A percentile compares a stretch with the other conserved stretches of the same genome.
phyloP scores from a whole-genome alignment of 805 yeast species.

The Yarrowia porcina region DNA sequence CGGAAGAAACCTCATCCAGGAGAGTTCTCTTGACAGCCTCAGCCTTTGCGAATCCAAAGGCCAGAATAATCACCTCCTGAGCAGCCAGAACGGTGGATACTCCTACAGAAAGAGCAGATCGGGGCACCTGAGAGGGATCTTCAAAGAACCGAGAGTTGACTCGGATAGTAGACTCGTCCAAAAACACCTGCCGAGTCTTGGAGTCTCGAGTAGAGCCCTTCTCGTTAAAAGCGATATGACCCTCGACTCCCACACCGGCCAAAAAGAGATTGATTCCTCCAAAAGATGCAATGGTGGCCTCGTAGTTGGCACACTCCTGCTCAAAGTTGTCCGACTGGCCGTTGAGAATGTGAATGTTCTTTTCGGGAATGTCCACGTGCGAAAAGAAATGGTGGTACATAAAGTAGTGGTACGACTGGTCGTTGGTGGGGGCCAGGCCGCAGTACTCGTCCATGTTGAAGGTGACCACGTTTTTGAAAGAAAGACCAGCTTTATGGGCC shows the following conservation, averaged over 20 bases:
- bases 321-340: constrained; percentile 50
- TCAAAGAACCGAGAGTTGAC: constrained; percentile 56
- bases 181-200: constrained; percentile 46
- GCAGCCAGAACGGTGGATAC: constrained; percentile 56
- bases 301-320: constrained; percentile 49
- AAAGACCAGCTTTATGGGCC: constrained; percentile 45
- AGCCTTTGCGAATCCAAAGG: constrained; percentile 48
- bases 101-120: constrained; percentile 52
- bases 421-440: constrained; percentile 47
- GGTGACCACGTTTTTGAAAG: constrained; percentile 53
- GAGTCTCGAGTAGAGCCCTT: constrained; percentile 49
- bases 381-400: constrained; percentile 55
- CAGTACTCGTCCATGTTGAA: constrained; percentile 64
- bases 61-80: constrained; percentile 51
- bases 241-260: constrained; percentile 62
- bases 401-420: constrained; percentile 56
- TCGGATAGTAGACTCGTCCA: constrained; percentile 49
- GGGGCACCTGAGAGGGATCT: constrained; percentile 49
- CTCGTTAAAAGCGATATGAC: constrained; percentile 61
- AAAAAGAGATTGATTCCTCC: constrained; percentile 54
- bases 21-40: constrained; percentile 49
- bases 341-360: constrained; percentile 53
- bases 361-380: constrained; percentile 51
- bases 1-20: constrained; percentile 42
- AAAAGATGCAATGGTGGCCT: constrained; percentile 45